Evolutionary conservation across 2,329 filamentous ascomycete species (phyloP).

Genomic region (Coleophoma eucalyptorum): DNA sequence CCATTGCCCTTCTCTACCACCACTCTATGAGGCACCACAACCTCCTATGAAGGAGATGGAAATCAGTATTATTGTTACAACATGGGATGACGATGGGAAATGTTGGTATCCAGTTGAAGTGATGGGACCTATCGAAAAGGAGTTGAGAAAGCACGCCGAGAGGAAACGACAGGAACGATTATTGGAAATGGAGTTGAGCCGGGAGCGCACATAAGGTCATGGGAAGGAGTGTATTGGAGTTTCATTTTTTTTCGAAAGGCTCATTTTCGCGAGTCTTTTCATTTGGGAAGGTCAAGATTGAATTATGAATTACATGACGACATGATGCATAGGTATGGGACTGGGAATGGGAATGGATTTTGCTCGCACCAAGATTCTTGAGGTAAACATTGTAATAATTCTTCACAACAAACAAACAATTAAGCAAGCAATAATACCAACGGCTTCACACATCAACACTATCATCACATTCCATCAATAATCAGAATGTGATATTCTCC

Average conservation of each 20-base stretch:
- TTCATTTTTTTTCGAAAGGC: no score
- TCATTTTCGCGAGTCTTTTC: no score
- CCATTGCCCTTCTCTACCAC: not conserved
- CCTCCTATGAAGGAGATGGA: not conserved
- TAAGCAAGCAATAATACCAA: no score
- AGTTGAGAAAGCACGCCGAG: not conserved
- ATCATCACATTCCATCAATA: no score
- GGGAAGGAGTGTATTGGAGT: no score
- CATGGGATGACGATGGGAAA: not conserved
- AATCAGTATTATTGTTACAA: conserved; percentile 1
- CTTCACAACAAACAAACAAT: no score
- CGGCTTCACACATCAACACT: no score
- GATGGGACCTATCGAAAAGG: not conserved
- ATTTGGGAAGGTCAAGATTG: no score
- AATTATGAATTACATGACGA: no score
- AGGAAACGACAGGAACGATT: not conserved
- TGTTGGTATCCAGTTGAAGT: not conserved
- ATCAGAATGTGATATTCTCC: no score
- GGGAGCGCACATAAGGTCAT: not conserved
- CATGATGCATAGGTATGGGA: no score
- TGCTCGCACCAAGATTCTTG: not conserved
- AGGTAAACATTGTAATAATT: no score
- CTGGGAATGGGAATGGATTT: not conserved
- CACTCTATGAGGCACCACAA: not conserved
- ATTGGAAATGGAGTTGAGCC: not conserved